Conservation (phyloP, 768 basidiomycete species). For the Auriscalpium orientale region DNA sequence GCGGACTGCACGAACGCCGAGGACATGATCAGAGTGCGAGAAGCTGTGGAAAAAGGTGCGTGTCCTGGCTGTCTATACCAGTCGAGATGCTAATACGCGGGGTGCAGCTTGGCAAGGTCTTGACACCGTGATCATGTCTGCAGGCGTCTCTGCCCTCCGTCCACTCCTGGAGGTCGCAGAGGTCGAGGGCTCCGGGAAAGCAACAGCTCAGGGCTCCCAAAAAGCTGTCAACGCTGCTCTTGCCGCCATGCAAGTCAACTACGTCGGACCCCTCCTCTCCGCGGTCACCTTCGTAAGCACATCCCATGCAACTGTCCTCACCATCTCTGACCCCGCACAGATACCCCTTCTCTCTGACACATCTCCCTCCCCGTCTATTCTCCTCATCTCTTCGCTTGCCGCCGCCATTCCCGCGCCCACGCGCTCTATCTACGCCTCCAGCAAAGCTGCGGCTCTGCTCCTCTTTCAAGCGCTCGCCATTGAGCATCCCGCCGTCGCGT, state of each 20-base stretch:
- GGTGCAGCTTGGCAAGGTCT: constrained; percentile 68
- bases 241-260: constrained; percentile 57
- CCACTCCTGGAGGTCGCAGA: constrained; percentile 71
- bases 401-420: constrained; percentile 81
- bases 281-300: constrained; percentile 63
- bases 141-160: constrained; percentile 77
- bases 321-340: constrained; percentile 29
- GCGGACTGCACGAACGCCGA: constrained; percentile 62
- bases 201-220: constrained; percentile 52
- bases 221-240: constrained; percentile 47
- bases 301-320: background rate
- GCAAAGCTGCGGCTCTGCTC: constrained; percentile 71
- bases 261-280: constrained; percentile 58
- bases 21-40: constrained; percentile 59
- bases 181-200: constrained; percentile 29
- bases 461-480: constrained; percentile 76
- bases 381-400: constrained; percentile 74
- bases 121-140: constrained; percentile 76
- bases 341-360: constrained; percentile 65
- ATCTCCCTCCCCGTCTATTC: constrained; percentile 62
- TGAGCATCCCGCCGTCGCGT: constrained; percentile 64
- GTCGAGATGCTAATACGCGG: background rate
- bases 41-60: constrained; percentile 47
- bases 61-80: constrained; percentile 4
- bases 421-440: constrained; percentile 75